Percentiles rank a stretch among this genome's conserved stretches.
Conservation (phyloP, 495 filamentous ascomycete species). For the Parachaetomium inaequale region DNA sequence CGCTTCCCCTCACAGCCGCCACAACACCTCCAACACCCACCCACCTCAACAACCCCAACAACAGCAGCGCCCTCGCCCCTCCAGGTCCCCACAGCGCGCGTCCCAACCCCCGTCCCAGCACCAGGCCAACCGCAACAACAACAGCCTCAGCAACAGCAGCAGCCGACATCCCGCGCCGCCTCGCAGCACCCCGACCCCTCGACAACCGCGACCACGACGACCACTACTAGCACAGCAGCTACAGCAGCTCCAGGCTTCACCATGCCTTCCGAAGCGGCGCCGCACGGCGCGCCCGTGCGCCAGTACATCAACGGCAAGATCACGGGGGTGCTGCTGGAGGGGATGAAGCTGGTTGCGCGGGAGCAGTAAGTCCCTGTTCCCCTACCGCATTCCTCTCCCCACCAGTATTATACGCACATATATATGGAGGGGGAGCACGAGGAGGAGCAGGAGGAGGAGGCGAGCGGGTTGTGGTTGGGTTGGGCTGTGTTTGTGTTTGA, state of each 20-base stretch:
- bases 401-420: too few relatives aligned
- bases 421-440: too few relatives aligned
- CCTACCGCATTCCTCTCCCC: too few relatives aligned
- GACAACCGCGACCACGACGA: not conserved
- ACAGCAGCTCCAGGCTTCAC: slow-evolving; percentile 31
- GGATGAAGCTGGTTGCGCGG: slow-evolving; percentile 82
- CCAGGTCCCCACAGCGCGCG: slow-evolving; percentile 9
- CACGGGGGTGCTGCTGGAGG: slow-evolving; percentile 78
- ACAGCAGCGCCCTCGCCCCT: slow-evolving; percentile 23
- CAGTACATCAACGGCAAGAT: slow-evolving; percentile 89
- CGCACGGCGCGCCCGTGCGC: slow-evolving; percentile 80
- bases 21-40: slow-evolving; percentile 1
- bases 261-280: slow-evolving; percentile 51
- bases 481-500: too few relatives aligned
- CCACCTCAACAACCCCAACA: slow-evolving; percentile 11
- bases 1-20: not conserved
- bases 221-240: not conserved
- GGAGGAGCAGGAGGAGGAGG: too few relatives aligned
- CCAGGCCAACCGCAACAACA: not conserved
- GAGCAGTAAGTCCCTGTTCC: slow-evolving; percentile 63
- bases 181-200: slow-evolving; percentile 47
- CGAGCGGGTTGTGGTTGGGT: too few relatives aligned
- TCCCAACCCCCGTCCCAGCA: slow-evolving; percentile 13
- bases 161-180: slow-evolving; percentile 46
- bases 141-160: slow-evolving; percentile 30